Evolutionary conservation across 495 filamentous ascomycete genomes (phyloP).

Genomic region (Penicillium turbatum): DNA sequence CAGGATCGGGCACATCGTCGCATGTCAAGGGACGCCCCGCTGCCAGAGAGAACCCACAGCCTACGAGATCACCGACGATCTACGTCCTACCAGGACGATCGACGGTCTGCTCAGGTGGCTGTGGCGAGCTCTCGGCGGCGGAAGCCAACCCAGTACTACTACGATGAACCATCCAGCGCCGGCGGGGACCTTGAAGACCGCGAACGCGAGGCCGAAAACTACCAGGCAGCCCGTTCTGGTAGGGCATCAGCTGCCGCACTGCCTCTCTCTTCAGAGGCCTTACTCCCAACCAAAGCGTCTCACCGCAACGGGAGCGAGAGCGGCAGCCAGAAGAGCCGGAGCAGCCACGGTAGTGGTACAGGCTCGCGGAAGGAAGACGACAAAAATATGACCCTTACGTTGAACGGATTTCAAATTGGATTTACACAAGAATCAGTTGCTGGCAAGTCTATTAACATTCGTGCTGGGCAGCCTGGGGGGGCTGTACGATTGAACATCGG

Average conservation of each 20-base stretch:
- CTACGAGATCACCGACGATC: conserved; percentile 27
- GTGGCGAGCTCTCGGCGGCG: conserved; percentile 36
- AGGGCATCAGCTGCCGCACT: conserved; percentile 20
- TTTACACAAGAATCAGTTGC: conserved; percentile 36
- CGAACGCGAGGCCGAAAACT: conserved; percentile 34
- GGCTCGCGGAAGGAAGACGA: conserved; percentile 34
- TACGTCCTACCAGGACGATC: conserved; percentile 31
- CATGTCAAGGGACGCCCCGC: conserved; percentile 25
- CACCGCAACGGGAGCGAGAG: conserved; percentile 38
- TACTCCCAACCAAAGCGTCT: conserved; percentile 30
- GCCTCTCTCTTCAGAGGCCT: conserved; percentile 35
- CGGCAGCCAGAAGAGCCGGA: conserved; percentile 44
- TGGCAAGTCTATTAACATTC: conserved; percentile 41
- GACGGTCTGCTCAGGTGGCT: conserved; percentile 28
- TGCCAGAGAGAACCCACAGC: conserved; percentile 37
- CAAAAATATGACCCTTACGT: conserved; percentile 40
- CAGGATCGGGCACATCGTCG: conserved; percentile 27
- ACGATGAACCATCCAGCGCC: conserved; percentile 18
- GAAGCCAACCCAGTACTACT: conserved; percentile 30
- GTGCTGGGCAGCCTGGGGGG: conserved; percentile 39
- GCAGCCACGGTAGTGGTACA: conserved; percentile 41
- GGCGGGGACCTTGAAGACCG: conserved; percentile 22
- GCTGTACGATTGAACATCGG: conserved; percentile 39
- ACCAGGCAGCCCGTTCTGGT: conserved; percentile 35
- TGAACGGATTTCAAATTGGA: conserved; percentile 43